A percentile compares a stretch with the other conserved stretches of the same genome.
These are phyloP conservation scores for Linnemannia exigua DNA, from an alignment of 192 early-diverging fungal species.

Conservation along the genomic window DNA sequence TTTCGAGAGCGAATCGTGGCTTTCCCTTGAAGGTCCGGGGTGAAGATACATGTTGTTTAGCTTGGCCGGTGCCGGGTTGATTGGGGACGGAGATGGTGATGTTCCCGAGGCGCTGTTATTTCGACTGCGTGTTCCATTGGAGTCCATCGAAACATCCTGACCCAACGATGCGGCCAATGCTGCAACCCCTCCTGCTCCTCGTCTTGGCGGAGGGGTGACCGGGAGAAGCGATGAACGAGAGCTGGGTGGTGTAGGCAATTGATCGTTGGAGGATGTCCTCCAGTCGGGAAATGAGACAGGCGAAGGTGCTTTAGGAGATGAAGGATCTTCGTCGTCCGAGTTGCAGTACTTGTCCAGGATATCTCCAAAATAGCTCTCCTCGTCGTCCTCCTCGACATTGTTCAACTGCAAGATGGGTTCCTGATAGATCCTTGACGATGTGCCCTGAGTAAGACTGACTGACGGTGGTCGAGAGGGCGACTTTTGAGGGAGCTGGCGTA, in stretches of 20 bases:
- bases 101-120: slow-evolving; percentile 2
- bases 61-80: slow-evolving; percentile 26
- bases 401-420: neutral
- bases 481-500: neutral
- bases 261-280: slow-evolving; percentile 16
- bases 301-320: slow-evolving; percentile 19
- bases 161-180: neutral
- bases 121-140: slow-evolving; percentile 1
- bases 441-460: neutral
- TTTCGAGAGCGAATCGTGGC: slow-evolving; percentile 36
- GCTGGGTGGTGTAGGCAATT: slow-evolving; percentile 30
- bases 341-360: slow-evolving; percentile 55
- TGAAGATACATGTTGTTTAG: slow-evolving; percentile 41
- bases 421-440: neutral
- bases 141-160: neutral
- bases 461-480: neutral
- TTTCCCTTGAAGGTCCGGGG: slow-evolving; percentile 11
- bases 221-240: neutral
- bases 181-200: neutral
- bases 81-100: slow-evolving; percentile 5
- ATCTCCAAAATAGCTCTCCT: slow-evolving; percentile 48
- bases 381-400: slow-evolving; percentile 21
- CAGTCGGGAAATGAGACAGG: slow-evolving; percentile 22
- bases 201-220: neutral
- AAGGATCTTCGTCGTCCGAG: slow-evolving; percentile 41